phyloP scores from a whole-genome alignment of 805 yeast species.

The Myxozyma vanderwaltii region DNA sequence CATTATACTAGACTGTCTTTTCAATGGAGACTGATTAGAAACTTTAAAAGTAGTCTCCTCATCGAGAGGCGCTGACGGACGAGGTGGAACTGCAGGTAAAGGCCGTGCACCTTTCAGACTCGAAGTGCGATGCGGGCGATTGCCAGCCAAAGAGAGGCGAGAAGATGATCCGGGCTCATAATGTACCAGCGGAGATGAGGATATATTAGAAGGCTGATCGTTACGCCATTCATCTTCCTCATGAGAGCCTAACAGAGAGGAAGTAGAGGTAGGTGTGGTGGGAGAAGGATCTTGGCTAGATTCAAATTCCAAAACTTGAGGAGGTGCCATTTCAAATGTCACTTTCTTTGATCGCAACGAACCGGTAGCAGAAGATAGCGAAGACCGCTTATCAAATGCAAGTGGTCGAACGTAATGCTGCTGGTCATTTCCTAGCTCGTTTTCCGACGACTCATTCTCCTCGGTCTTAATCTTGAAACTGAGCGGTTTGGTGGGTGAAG shows the following conservation, averaged over 20 bases:
- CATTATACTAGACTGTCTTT: neutral
- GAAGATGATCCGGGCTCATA: constrained; percentile 11
- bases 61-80: neutral
- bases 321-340: constrained; percentile 34
- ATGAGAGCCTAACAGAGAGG: neutral
- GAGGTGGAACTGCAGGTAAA: constrained; percentile 18
- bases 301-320: constrained; percentile 31
- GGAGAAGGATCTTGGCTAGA: constrained; percentile 12
- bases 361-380: constrained; percentile 23
- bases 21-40: neutral
- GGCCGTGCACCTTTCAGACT: constrained; percentile 17
- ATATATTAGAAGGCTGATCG: neutral
- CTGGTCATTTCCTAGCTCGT: neutral
- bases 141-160: constrained; percentile 20
- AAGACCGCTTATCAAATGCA: constrained; percentile 23
- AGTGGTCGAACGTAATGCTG: neutral
- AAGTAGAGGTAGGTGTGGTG: constrained; percentile 5
- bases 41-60: neutral
- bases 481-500: constrained; percentile 13
- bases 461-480: neutral
- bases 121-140: constrained; percentile 18
- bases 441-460: neutral
- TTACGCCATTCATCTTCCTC: constrained; percentile 5
- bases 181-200: constrained; percentile 13
- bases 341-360: constrained; percentile 28